Conservation (phyloP, 768 basidiomycete genomes). For the Agaricus subrufescens region DNA sequence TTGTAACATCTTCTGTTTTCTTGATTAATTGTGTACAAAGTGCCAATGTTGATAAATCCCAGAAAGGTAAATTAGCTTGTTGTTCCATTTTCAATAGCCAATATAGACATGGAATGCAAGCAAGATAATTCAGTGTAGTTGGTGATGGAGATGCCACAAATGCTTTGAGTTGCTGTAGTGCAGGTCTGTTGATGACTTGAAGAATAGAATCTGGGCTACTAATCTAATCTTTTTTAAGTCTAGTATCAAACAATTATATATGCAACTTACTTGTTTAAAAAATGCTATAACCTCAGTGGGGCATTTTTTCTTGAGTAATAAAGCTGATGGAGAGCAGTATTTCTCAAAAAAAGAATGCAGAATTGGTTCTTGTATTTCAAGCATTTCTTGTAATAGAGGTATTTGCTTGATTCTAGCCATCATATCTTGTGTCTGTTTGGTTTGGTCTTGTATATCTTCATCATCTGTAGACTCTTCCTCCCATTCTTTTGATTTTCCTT, state of each 20-base stretch:
- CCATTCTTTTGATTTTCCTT: too few species aligned
- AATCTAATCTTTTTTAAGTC: background rate
- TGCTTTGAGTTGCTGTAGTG: slow-evolving; percentile 26
- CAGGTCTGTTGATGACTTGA: slow-evolving; percentile 9
- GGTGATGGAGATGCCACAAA: slow-evolving; percentile 20
- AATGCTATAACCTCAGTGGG: background rate
- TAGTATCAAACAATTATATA: background rate
- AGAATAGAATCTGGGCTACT: background rate
- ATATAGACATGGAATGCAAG: too few species aligned
- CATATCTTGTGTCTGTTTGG: too few species aligned
- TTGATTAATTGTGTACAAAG: too few species aligned
- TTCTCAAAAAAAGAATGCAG: background rate
- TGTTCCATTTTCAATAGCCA: too few species aligned
- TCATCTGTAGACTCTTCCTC: too few species aligned
- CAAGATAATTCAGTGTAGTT: background rate
- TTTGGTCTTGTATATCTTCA: too few species aligned
- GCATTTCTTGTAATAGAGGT: too few species aligned
- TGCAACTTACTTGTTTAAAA: background rate
- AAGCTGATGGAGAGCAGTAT: background rate
- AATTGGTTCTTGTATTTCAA: background rate
- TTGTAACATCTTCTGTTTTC: too few species aligned
- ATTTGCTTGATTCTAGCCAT: too few species aligned
- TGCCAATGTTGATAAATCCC: too few species aligned
- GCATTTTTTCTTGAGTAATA: background rate
- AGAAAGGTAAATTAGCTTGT: too few species aligned